Percentiles rank a stretch among this genome's conserved stretches.
phyloP scores from a whole-genome alignment of 163 green algal genomes.

The Volvox carteri region DNA sequence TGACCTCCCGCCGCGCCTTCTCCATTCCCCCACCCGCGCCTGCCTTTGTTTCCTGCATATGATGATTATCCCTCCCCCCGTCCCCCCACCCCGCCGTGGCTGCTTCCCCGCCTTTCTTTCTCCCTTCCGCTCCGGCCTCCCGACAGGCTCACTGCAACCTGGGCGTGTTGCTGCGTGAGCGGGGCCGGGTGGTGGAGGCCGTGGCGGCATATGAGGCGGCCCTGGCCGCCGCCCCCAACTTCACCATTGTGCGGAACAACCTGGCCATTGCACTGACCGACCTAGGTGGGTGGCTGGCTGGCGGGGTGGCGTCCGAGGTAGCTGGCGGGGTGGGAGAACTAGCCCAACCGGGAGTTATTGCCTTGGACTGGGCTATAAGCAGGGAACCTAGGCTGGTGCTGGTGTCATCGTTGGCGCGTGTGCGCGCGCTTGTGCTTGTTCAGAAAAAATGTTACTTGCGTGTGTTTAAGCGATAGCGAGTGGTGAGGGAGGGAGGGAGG shows the following conservation, averaged over 20 bases:
- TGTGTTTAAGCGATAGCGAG: too few species aligned
- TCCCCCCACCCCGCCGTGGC: not conserved
- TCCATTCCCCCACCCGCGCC: too few species aligned
- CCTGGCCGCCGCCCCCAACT: slow-evolving; percentile 83
- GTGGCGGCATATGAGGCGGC: slow-evolving; percentile 88
- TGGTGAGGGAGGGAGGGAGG: too few species aligned
- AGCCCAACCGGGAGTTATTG: too few species aligned
- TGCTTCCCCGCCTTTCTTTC: not conserved
- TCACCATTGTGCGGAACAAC: slow-evolving; percentile 84
- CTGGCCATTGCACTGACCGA: slow-evolving; percentile 91
- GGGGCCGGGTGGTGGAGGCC: slow-evolving; percentile 79
- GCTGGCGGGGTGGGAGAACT: not conserved
- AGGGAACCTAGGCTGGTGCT: too few species aligned
- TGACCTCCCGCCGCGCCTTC: too few species aligned
- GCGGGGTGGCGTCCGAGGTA: too few species aligned
- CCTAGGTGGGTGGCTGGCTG: slow-evolving; percentile 62
- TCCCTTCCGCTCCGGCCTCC: slow-evolving; percentile 4
- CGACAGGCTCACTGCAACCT: slow-evolving; percentile 92
- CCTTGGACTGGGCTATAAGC: too few species aligned
- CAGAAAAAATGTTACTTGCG: too few species aligned
- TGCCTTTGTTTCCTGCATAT: too few species aligned
- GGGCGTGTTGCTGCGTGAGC: slow-evolving; percentile 79
- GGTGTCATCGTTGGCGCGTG: too few species aligned
- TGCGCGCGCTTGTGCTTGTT: too few species aligned
- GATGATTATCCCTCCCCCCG: not conserved